Evolutionary conservation across 805 yeast species (phyloP).

Genomic region (Saturnispora dispora): DNA sequence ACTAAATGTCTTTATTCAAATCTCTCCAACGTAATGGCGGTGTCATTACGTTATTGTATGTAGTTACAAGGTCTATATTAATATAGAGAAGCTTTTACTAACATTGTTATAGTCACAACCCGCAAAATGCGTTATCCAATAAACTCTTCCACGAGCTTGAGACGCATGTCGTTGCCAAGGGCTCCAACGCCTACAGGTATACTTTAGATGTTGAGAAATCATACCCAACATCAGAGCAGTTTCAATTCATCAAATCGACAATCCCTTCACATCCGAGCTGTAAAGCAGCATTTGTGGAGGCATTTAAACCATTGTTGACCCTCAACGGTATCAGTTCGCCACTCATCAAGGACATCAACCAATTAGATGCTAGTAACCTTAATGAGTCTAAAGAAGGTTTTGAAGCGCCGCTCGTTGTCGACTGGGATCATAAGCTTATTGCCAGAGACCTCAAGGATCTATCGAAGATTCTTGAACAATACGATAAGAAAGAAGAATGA

Average conservation of each 20-base stretch:
- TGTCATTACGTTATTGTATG: slow-evolving; percentile 36
- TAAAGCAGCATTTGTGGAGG: slow-evolving; percentile 21
- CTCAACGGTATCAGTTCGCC: slow-evolving; percentile 8
- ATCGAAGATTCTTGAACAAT: slow-evolving; percentile 34
- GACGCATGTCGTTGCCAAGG: slow-evolving; percentile 3
- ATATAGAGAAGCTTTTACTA: slow-evolving; percentile 5
- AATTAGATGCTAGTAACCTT: not conserved
- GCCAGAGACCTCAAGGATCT: slow-evolving; percentile 42
- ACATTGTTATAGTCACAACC: slow-evolving; percentile 20
- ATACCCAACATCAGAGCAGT: slow-evolving; percentile 27
- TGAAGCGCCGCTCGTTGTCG: slow-evolving; percentile 45
- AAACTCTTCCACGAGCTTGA: slow-evolving; percentile 13
- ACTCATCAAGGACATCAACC: slow-evolving; percentile 14
- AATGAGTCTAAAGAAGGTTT: slow-evolving; percentile 17
- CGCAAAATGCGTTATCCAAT: slow-evolving; percentile 17
- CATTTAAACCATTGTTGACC: slow-evolving; percentile 22
- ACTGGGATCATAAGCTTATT: slow-evolving; percentile 50
- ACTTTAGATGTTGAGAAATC: slow-evolving; percentile 17
- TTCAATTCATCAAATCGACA: slow-evolving; percentile 20
- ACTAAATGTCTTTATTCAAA: slow-evolving; percentile 1
- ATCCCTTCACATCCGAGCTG: slow-evolving; percentile 23
- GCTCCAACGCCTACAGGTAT: slow-evolving; percentile 16
- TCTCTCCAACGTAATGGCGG: not conserved
- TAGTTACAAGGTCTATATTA: not conserved
- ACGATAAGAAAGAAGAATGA: slow-evolving; percentile 15